Evolutionary conservation across 139 green algal species (phyloP).

Genomic region (Diplosphaera chodatii): DNA sequence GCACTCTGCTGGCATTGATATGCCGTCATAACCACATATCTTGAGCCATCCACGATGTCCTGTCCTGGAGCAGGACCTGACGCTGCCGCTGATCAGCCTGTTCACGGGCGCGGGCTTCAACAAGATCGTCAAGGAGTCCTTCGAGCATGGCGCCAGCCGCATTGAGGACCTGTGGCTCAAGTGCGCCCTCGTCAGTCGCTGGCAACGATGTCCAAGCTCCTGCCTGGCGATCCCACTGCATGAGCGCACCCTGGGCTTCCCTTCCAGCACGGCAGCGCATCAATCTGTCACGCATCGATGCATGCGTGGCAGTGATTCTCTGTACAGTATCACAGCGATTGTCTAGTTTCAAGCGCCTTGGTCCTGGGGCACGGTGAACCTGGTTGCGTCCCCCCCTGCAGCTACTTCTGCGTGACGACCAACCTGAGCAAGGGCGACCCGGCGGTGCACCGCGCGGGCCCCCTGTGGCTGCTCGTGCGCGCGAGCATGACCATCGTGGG

Average conservation of each 20-base stretch:
- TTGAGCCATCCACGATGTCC: too few relatives aligned
- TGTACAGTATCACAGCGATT: too few relatives aligned
- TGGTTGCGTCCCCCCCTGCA: not conserved
- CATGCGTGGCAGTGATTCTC: too few relatives aligned
- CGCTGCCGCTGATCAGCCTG: conserved; percentile 61
- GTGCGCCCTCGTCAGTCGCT: too few relatives aligned
- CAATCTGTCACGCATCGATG: too few relatives aligned
- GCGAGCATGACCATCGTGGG: conserved; percentile 79
- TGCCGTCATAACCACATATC: too few relatives aligned
- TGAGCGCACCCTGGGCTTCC: too few relatives aligned
- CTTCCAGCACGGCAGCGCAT: too few relatives aligned
- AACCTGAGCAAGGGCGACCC: conserved; percentile 56
- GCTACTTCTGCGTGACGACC: conserved; percentile 72
- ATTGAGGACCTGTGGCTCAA: conserved; percentile 82
- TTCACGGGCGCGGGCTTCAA: conserved; percentile 64
- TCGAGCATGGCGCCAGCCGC: conserved; percentile 21
- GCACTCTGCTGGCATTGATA: too few relatives aligned
- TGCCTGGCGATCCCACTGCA: too few relatives aligned
- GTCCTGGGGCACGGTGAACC: not conserved
- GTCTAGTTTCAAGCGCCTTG: too few relatives aligned
- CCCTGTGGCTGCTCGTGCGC: conserved; percentile 41
- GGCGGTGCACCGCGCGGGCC: conserved; percentile 40
- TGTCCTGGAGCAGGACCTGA: conserved; percentile 45
- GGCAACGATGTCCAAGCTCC: too few relatives aligned
- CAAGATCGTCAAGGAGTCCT: conserved; percentile 26